Evolutionary conservation across 345 rosid species (phyloP).

Genomic region (Syzygium grande): DNA sequence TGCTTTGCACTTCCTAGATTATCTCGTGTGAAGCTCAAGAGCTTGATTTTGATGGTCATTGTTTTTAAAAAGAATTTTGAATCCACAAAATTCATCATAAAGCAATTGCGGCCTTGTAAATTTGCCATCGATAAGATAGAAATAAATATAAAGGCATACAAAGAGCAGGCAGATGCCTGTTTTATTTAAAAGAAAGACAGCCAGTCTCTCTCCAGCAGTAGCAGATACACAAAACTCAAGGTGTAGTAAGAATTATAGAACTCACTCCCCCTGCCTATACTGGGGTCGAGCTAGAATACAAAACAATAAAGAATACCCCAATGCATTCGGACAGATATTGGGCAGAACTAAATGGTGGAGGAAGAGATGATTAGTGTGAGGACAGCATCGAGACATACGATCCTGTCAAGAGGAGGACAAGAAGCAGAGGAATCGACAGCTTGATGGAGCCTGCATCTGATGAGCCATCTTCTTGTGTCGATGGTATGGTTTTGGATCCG

Average conservation of each 20-base stretch:
- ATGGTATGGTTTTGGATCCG: conserved; percentile 62
- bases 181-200: background rate
- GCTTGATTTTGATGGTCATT: background rate
- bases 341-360: background rate
- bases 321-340: background rate
- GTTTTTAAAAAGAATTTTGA: background rate
- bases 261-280: background rate
- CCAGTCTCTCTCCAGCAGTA: background rate
- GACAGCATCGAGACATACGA: conserved; percentile 11
- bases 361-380: background rate
- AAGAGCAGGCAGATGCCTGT: background rate
- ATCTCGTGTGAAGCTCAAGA: background rate
- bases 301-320: background rate
- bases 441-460: conserved; percentile 55
- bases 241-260: background rate
- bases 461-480: conserved; percentile 36
- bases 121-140: background rate
- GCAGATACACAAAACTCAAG: background rate
- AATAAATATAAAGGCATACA: background rate
- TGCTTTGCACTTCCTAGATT: background rate
- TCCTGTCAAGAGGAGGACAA: conserved; percentile 42
- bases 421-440: conserved; percentile 41
- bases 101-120: background rate
- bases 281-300: background rate
- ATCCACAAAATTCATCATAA: background rate